Evolutionary conservation across 768 basidiomycete genomes (phyloP).

Genomic region (Termitomyces sp.): DNA sequence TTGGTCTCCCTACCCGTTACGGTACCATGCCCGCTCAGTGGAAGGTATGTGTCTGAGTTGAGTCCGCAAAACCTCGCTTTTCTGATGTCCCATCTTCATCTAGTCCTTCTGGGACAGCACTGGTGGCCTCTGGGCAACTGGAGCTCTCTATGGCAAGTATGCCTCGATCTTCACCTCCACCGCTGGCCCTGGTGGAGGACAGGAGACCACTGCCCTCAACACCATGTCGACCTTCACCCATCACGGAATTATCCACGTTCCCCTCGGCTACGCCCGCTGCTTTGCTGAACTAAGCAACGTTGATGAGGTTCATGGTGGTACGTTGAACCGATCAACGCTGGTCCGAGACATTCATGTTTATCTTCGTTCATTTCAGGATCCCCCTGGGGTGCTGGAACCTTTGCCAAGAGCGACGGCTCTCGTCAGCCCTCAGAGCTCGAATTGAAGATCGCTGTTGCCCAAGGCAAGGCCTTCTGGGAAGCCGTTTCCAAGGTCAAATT

Average conservation of each 20-base stretch:
- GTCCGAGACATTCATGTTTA: neutral
- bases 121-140: conserved; percentile 55
- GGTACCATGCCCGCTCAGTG: conserved; percentile 78
- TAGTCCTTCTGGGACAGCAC: conserved; percentile 80
- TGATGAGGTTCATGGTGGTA: conserved; percentile 57
- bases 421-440: conserved; percentile 59
- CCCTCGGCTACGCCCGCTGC: conserved; percentile 59
- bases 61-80: neutral
- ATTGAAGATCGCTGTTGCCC: conserved; percentile 48
- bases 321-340: conserved; percentile 13
- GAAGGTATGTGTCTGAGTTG: conserved; percentile 40
- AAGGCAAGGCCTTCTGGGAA: conserved; percentile 54
- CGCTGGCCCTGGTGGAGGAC: conserved; percentile 75
- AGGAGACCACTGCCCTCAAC: conserved; percentile 53
- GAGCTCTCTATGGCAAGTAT: conserved; percentile 68
- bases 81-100: neutral
- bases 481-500: conserved; percentile 37
- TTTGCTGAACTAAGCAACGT: conserved; percentile 35
- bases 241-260: conserved; percentile 69
- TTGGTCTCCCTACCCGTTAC: conserved; percentile 78
- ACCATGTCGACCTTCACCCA: conserved; percentile 58
- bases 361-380: conserved; percentile 40
- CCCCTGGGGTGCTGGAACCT: conserved; percentile 79
- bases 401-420: conserved; percentile 47
- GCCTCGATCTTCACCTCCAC: conserved; percentile 73